Base-by-base conservation (phyloP, 441 rosid genomes). In the Kokia cookei region DNA sequence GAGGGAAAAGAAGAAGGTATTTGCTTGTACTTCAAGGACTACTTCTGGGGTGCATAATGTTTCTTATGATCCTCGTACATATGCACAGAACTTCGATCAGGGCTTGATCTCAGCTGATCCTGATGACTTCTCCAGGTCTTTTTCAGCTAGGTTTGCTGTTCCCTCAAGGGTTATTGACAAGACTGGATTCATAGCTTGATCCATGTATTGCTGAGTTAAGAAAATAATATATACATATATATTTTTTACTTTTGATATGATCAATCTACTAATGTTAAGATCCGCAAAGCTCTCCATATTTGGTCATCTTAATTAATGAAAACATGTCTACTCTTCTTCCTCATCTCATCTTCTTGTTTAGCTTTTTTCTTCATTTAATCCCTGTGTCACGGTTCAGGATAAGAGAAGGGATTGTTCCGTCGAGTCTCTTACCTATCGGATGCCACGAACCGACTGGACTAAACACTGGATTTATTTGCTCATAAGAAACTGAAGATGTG, bases 71-170 rank as follows among this genome's bases (percentile, higher is more conserved):
- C 86, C 90, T 72, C 77, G 68, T 50, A 75, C 84, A 0, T 91
- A 91, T 22, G 80, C 94, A 0, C 91, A 83, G 83, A 93, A 93
- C 81, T 93, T 93, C 32, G 94, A 93, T 78, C 86, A 86, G 42
- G 91, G 83, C 11, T 80, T 75, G 29, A 64, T 79, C 24, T 84
- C 84, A 29, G 78, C 80, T 2, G 93, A 87, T 80, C 90, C 91
- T 13, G 96, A 89, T 50, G 81, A 76, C 37, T 75, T 81, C 40
- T 90, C 90, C 1, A 82, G 94, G 50, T 88, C 94, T 29, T 93
- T 93, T 80, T 93, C 98, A 9, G 88, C 97, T 65, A 76, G 94
- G 74, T 93, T 93, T 74, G 93, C 94, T 53, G 87, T 85, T 71
- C 86, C 98, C 19, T 84, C 89, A 0, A 86, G 87, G 71, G 83